Conservation (phyloP, 495 filamentous ascomycete species). For the Chaetomidium leptoderma region DNA sequence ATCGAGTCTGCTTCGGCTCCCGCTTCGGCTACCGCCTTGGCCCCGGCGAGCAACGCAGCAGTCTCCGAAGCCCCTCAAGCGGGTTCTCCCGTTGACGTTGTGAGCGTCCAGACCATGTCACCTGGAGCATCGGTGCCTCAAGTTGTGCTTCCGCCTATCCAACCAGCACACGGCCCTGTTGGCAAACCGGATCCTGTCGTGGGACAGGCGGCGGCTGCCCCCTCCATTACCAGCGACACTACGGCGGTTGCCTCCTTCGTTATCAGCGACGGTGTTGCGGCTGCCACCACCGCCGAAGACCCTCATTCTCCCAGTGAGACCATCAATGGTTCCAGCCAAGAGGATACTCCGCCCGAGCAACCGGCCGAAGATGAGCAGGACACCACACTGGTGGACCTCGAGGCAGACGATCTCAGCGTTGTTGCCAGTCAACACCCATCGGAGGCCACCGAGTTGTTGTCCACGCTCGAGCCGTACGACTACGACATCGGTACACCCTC, state of each 20-base stretch:
- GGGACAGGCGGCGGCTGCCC: not conserved
- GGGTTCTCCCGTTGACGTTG: not conserved
- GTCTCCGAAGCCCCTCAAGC: not conserved
- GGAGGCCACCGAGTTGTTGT: conserved; percentile 1
- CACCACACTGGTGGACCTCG: not conserved
- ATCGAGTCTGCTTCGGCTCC: not conserved
- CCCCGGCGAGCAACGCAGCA: not conserved
- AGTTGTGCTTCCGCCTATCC: not conserved
- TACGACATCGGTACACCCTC: not conserved
- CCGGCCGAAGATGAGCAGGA: not conserved
- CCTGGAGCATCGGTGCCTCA: not conserved
- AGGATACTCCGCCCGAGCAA: not conserved
- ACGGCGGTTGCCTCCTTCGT: not conserved
- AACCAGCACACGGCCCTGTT: not conserved
- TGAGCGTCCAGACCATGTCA: not conserved
- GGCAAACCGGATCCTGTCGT: not conserved
- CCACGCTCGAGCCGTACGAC: not conserved
- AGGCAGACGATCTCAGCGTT: not conserved
- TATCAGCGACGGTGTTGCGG: no score
- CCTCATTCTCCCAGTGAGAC: no score
- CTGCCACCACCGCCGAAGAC: no score
- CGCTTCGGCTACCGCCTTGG: not conserved
- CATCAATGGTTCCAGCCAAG: not conserved
- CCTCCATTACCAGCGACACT: not conserved
- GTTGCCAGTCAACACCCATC: not conserved